Evolutionary conservation across 1,284 basidiomycete genomes (phyloP).

Genomic region (Peniophora sp.): DNA sequence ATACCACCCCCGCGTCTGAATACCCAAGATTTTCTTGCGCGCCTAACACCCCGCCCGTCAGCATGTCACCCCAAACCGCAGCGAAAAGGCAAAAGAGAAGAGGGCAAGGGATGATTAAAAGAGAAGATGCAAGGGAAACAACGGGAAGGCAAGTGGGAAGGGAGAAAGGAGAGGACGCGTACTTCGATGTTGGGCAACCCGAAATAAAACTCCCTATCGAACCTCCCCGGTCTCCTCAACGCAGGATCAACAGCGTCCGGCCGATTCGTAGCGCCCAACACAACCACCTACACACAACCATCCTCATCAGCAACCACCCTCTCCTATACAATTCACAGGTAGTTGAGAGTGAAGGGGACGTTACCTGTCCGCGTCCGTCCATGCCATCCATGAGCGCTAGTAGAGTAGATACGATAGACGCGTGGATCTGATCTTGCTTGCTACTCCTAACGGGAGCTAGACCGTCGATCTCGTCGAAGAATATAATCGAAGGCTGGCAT

Average conservation of each 20-base stretch:
- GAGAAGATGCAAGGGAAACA: too few relatives aligned
- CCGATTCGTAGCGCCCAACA: constrained; percentile 96
- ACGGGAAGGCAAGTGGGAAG: too few relatives aligned
- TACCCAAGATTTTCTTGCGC: constrained; percentile 81
- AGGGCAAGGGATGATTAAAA: too few relatives aligned
- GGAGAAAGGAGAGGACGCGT: too few relatives aligned
- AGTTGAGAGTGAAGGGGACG: too few relatives aligned
- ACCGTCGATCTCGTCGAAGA: constrained; percentile 98
- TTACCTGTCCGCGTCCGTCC: constrained; percentile 75
- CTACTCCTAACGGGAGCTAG: constrained; percentile 95
- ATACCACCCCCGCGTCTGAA: constrained; percentile 90
- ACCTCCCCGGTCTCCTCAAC: constrained; percentile 87
- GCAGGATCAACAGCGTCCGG: constrained; percentile 98
- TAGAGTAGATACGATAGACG: constrained; percentile 93
- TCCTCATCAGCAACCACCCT: too few relatives aligned
- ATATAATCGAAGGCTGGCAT: constrained; percentile 92
- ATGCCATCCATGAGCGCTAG: constrained; percentile 99
- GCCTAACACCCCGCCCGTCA: constrained; percentile 29
- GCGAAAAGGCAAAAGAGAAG: too few relatives aligned
- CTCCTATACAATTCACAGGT: too few relatives aligned
- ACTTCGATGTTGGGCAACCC: constrained; percentile 73
- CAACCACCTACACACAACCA: constrained; percentile 85
- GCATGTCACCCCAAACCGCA: too few relatives aligned
- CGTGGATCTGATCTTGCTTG: constrained; percentile 99
- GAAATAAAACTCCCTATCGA: constrained; percentile 99